phyloP scores from a whole-genome alignment of 306 rosid genomes.

The Astragalus glycyphyllos region DNA sequence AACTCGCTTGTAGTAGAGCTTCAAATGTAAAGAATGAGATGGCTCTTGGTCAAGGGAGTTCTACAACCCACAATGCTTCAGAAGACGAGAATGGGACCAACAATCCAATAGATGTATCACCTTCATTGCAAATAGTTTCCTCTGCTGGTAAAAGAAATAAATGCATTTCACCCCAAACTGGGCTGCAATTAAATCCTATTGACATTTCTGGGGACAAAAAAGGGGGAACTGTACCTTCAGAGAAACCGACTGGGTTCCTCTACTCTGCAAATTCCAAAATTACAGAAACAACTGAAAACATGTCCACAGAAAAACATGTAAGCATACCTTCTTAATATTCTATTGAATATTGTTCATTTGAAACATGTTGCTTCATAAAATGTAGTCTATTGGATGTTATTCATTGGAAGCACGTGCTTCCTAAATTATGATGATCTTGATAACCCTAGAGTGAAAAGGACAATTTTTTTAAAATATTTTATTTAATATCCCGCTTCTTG shows the following conservation, averaged over 20 bases:
- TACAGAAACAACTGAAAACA: constrained; percentile 46
- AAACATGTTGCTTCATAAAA: constrained; percentile 25
- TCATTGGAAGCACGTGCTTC: constrained; percentile 24
- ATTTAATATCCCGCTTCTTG: constrained; percentile 30
- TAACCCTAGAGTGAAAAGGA: constrained; percentile 9
- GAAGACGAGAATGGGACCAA: constrained; percentile 39
- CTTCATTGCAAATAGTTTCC: constrained; percentile 35
- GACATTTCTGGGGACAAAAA: constrained; percentile 45
- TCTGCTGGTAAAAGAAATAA: constrained; percentile 39
- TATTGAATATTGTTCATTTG: constrained; percentile 18
- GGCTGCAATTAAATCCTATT: constrained; percentile 40
- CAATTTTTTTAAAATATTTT: constrained; percentile 12
- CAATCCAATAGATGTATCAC: constrained; percentile 39
- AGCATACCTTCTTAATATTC: constrained; percentile 42
- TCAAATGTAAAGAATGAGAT: constrained; percentile 44
- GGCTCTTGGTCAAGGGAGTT: constrained; percentile 40
- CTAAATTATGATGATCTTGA: constrained; percentile 16
- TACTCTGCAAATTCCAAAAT: constrained; percentile 41
- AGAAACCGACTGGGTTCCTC: constrained; percentile 38
- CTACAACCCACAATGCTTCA: constrained; percentile 34
- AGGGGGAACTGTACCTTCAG: constrained; percentile 38
- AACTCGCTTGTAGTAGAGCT: constrained; percentile 45
- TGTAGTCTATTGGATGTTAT: constrained; percentile 5
- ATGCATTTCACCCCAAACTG: constrained; percentile 50
- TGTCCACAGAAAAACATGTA: constrained; percentile 55